Conservation (phyloP, 2,329 filamentous ascomycete genomes). For the Microdochium bolleyi region DNA sequence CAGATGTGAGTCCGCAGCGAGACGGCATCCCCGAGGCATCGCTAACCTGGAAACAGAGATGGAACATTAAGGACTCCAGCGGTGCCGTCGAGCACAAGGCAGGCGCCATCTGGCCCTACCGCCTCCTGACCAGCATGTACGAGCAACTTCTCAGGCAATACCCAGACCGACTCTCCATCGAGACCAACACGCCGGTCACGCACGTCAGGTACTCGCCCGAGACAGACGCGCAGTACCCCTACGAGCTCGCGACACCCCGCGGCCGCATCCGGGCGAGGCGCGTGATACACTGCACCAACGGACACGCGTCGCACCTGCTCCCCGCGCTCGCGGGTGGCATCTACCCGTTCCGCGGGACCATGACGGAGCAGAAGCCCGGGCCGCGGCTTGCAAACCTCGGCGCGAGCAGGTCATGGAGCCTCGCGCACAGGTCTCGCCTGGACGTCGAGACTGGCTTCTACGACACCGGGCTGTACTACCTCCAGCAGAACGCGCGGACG, state of each 20-base stretch:
- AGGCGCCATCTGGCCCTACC: constrained; percentile 42
- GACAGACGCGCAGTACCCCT: constrained; percentile 16
- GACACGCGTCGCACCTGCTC: constrained; percentile 40
- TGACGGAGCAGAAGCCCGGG: constrained; percentile 39
- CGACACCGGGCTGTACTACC: neutral
- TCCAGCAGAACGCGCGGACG: constrained; percentile 1
- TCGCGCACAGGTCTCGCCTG: constrained; percentile 27
- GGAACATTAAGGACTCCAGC: constrained; percentile 3
- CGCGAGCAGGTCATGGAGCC: constrained; percentile 39
- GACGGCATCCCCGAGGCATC: too few relatives aligned
- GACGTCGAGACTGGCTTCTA: neutral
- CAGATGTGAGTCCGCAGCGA: too few relatives aligned
- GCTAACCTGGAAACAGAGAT: too few relatives aligned
- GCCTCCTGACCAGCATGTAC: constrained; percentile 38
- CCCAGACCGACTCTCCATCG: constrained; percentile 24
- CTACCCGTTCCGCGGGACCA: constrained; percentile 35
- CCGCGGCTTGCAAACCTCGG: constrained; percentile 18
- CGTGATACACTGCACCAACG: constrained; percentile 52
- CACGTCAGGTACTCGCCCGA: constrained; percentile 11
- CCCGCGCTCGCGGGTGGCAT: constrained; percentile 36
- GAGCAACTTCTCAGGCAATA: constrained; percentile 26
- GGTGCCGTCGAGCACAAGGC: constrained; percentile 36
- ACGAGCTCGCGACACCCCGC: constrained; percentile 33
- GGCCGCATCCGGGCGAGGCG: constrained; percentile 37
- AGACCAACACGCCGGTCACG: constrained; percentile 24